phyloP scores from a whole-genome alignment of 345 rosid species.

The Arabis hirsuta region DNA sequence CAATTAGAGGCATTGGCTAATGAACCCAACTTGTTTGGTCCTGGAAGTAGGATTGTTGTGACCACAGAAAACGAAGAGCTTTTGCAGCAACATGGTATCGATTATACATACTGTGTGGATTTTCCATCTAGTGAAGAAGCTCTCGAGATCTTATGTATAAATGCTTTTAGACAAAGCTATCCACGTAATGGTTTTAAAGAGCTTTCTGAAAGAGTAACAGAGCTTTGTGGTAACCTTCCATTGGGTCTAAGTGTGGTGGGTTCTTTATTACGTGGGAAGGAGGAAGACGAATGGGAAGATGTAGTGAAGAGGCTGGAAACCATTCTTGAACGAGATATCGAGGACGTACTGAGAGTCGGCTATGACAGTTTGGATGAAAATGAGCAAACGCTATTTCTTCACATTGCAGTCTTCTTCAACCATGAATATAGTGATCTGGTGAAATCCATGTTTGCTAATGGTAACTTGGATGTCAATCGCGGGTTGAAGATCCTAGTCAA shows the following conservation, averaged over 20 bases:
- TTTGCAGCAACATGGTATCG: background rate
- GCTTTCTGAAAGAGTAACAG: background rate
- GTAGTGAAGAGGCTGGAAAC: background rate
- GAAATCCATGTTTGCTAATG: background rate
- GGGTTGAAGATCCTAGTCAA: slow-evolving; percentile 11
- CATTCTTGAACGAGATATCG: slow-evolving; percentile 7
- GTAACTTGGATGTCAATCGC: background rate
- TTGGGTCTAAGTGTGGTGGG: slow-evolving; percentile 21
- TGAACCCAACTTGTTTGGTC: background rate
- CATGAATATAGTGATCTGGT: background rate
- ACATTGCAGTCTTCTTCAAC: slow-evolving; percentile 43
- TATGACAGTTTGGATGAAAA: slow-evolving; percentile 31
- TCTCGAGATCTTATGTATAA: background rate
- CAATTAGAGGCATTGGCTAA: slow-evolving; percentile 7
- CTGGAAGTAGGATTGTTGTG: background rate
- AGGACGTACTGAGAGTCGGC: slow-evolving; percentile 23
- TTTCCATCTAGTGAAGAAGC: background rate
- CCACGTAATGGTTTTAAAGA: background rate
- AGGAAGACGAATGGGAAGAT: background rate
- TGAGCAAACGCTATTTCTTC: slow-evolving; percentile 31
- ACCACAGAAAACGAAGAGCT: background rate
- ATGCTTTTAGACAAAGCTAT: background rate
- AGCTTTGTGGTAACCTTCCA: background rate
- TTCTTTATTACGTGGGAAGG: background rate
- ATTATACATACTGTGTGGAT: background rate